Percentiles rank a stretch among this genome's conserved stretches.
Evolutionary conservation across 257 asterid genomes (phyloP).

Genomic region (Ocimum tenuiflorum): DNA sequence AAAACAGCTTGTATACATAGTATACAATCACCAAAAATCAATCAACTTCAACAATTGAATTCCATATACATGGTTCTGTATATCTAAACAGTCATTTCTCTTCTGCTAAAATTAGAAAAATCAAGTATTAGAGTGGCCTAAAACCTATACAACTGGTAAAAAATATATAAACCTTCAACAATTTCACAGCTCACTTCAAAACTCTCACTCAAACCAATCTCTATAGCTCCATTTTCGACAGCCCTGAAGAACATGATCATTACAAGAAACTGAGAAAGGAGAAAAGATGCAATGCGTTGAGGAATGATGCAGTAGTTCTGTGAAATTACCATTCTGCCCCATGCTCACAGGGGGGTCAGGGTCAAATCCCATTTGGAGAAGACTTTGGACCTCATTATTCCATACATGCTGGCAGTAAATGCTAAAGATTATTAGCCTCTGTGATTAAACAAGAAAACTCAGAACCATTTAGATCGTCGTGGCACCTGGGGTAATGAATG

Average conservation of each 20-base stretch:
- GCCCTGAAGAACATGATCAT: slow-evolving; percentile 29
- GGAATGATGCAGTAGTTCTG: not conserved
- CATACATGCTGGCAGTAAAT: slow-evolving; percentile 46
- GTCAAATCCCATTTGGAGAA: slow-evolving; percentile 70
- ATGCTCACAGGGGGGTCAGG: slow-evolving; percentile 42
- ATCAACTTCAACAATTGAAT: slow-evolving; percentile 32
- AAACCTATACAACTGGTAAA: slow-evolving; percentile 54
- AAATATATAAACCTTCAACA: slow-evolving; percentile 22
- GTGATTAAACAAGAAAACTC: not conserved
- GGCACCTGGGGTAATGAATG: slow-evolving; percentile 63
- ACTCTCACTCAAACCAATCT: slow-evolving; percentile 29
- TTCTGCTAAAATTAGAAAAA: slow-evolving; percentile 83
- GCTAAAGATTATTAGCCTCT: not conserved
- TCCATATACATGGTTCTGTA: slow-evolving; percentile 36
- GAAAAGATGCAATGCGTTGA: not conserved
- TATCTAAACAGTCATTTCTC: slow-evolving; percentile 42
- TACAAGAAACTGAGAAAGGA: not conserved
- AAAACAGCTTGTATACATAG: slow-evolving; percentile 5
- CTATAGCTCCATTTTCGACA: slow-evolving; percentile 48
- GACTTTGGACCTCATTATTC: slow-evolving; percentile 56
- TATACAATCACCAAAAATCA: slow-evolving; percentile 22
- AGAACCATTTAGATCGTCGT: not conserved
- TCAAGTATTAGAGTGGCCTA: slow-evolving; percentile 42
- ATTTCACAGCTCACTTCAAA: slow-evolving; percentile 17
- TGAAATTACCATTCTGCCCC: slow-evolving; percentile 54